A percentile compares a stretch with the other conserved stretches of the same genome.
phyloP scores from a whole-genome alignment of 805 yeast species.

The Zygoascus flipseniorum region DNA sequence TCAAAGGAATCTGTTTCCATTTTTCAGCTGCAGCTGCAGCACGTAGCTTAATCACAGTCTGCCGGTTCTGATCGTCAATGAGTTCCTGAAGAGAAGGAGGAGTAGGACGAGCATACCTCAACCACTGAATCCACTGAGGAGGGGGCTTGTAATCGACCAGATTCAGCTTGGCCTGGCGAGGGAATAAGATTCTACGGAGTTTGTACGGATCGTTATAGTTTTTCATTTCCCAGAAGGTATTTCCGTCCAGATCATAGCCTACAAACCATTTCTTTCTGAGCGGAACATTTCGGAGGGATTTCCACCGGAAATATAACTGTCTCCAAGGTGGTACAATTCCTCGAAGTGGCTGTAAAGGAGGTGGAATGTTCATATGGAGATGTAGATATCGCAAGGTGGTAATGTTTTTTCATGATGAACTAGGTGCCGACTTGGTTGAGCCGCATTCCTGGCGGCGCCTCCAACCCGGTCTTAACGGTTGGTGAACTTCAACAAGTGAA shows the following conservation, averaged over 20 bases:
- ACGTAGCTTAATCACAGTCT: constrained; percentile 41
- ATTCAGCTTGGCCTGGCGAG: constrained; percentile 38
- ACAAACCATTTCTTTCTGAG: constrained; percentile 61
- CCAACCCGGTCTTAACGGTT: too few relatives aligned
- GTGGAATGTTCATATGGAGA: background rate
- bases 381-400: too few relatives aligned
- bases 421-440: too few relatives aligned
- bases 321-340: constrained; percentile 43
- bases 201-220: constrained; percentile 41
- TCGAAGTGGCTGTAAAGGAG: constrained; percentile 41
- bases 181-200: constrained; percentile 57
- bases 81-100: constrained; percentile 62
- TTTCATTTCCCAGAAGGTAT: constrained; percentile 77
- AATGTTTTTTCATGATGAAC: too few relatives aligned
- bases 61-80: constrained; percentile 47
- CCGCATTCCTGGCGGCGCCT: too few relatives aligned
- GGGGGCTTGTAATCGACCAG: constrained; percentile 52
- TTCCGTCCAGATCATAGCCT: constrained; percentile 71
- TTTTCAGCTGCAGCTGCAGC: constrained; percentile 36
- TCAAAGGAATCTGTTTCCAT: constrained; percentile 23
- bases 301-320: constrained; percentile 47
- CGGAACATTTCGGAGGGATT: constrained; percentile 55
- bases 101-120: constrained; percentile 49
- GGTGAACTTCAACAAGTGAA: too few relatives aligned
- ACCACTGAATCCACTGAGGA: constrained; percentile 79